These are phyloP conservation scores for Salix brachista DNA, from an alignment of 345 rosid genomes.

Conservation along the genomic window DNA sequence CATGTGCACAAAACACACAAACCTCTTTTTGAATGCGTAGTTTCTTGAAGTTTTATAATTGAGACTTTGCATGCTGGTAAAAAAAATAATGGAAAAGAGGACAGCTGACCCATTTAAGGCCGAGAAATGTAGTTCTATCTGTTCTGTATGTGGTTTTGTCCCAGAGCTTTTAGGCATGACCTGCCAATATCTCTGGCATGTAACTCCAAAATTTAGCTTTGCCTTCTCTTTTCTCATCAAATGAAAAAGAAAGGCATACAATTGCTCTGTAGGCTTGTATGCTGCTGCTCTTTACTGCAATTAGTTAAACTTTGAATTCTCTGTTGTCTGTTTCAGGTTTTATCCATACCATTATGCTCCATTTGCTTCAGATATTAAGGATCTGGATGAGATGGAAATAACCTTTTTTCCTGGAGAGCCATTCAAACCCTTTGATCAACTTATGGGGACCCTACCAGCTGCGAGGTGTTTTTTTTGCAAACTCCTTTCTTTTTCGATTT, in stretches of 20 bases:
- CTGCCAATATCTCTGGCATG: not conserved
- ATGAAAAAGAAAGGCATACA: not conserved
- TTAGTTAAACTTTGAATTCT: not conserved
- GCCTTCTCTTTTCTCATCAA: not conserved
- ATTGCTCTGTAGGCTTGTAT: not conserved
- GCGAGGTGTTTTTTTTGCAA: constrained; percentile 53
- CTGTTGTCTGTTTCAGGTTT: constrained; percentile 59
- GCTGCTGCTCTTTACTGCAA: not conserved
- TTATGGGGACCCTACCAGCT: constrained; percentile 96
- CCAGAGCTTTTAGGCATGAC: not conserved
- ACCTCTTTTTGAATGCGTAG: not conserved
- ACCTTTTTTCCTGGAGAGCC: constrained; percentile 88
- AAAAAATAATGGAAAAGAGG: not conserved
- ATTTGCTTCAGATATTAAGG: constrained; percentile 94
- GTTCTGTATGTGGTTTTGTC: constrained; percentile 3
- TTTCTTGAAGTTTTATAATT: not conserved
- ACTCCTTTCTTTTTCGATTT: not conserved
- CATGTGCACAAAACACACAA: not conserved
- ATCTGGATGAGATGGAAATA: constrained; percentile 71
- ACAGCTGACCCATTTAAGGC: no score
- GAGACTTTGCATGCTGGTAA: not conserved
- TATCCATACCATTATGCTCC: constrained; percentile 99
- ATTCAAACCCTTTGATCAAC: constrained; percentile 97
- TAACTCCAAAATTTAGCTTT: not conserved
- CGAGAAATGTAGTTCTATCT: not conserved